Percentiles rank a stretch among this genome's conserved stretches.
phyloP scores from a whole-genome alignment of 495 filamentous ascomycete genomes.

The Xylaria venustula region DNA sequence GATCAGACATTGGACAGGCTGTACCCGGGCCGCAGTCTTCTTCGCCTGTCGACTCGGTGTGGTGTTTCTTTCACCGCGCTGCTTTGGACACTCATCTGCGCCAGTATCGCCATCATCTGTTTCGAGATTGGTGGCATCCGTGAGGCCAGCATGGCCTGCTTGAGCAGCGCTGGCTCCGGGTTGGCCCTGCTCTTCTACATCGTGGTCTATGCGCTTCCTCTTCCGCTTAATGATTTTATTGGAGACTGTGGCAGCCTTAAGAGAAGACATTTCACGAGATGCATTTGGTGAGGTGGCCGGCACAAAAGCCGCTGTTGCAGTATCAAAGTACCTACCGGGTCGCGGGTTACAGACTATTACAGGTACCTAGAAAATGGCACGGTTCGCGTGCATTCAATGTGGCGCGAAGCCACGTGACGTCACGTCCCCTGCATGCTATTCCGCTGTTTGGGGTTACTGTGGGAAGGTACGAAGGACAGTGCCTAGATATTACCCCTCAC shows the following conservation, averaged over 20 bases:
- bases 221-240: slow-evolving; percentile 50
- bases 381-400: slow-evolving; percentile 8
- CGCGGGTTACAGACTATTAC: too few species aligned
- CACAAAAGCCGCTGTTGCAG: neutral
- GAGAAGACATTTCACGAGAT: slow-evolving; percentile 49
- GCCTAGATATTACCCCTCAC: too few species aligned
- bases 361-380: slow-evolving; percentile 12
- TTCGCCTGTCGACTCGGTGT: slow-evolving; percentile 14
- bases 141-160: neutral
- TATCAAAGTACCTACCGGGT: too few species aligned
- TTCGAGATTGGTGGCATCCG: neutral
- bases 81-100: slow-evolving; percentile 8
- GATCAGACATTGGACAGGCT: slow-evolving; percentile 21
- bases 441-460: too few species aligned
- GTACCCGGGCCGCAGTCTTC: slow-evolving; percentile 9
- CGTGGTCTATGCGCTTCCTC: slow-evolving; percentile 50
- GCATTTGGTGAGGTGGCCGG: slow-evolving; percentile 14
- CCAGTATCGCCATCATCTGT: neutral
- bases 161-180: neutral
- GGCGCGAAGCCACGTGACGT: slow-evolving; percentile 40
- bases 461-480: too few species aligned
- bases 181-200: slow-evolving; percentile 7
- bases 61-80: slow-evolving; percentile 21
- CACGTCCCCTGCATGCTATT: neutral
- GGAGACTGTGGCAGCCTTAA: slow-evolving; percentile 56